A percentile compares a stretch with the other conserved stretches of the same genome.
These are phyloP conservation scores for Podaxis mareebaensis DNA, from an alignment of 768 basidiomycete genomes.

Conservation along the genomic window DNA sequence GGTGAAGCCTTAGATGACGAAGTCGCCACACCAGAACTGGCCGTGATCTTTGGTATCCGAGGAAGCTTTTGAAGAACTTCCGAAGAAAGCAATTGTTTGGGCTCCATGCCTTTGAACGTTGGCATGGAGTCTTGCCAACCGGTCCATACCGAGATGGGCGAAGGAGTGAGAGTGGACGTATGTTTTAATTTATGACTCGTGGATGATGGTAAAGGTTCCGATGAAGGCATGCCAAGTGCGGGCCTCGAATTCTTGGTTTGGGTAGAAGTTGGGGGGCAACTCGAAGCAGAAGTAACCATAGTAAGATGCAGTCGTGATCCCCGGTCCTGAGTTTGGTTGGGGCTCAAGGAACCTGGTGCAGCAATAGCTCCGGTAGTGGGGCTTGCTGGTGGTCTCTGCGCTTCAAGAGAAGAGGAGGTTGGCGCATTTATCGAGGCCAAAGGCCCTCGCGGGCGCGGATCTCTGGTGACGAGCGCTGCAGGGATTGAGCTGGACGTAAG, in stretches of 20 bases:
- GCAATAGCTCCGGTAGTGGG: background rate
- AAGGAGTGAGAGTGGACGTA: too few relatives aligned
- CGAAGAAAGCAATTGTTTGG: background rate
- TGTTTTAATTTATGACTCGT: too few relatives aligned
- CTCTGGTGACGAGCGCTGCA: background rate
- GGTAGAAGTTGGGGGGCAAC: background rate
- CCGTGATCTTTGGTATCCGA: slow-evolving; percentile 1
- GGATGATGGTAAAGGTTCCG: background rate
- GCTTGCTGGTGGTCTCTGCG: background rate
- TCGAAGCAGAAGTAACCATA: background rate
- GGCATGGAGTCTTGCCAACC: background rate
- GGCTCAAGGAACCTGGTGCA: background rate
- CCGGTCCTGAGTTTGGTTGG: background rate
- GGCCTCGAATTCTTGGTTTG: background rate
- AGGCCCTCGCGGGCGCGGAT: background rate
- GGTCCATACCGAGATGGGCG: background rate
- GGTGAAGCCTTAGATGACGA: background rate
- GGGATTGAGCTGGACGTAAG: background rate
- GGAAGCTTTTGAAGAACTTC: background rate
- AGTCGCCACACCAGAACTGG: background rate
- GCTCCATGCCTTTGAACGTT: background rate
- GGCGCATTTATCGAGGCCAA: background rate
- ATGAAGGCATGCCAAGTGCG: background rate
- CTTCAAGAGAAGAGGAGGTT: background rate
- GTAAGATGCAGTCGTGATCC: background rate